Percentiles rank a stretch among this genome's conserved stretches.
phyloP scores from a whole-genome alignment of 2,329 filamentous ascomycete species.

The Penicillium decumbens region DNA sequence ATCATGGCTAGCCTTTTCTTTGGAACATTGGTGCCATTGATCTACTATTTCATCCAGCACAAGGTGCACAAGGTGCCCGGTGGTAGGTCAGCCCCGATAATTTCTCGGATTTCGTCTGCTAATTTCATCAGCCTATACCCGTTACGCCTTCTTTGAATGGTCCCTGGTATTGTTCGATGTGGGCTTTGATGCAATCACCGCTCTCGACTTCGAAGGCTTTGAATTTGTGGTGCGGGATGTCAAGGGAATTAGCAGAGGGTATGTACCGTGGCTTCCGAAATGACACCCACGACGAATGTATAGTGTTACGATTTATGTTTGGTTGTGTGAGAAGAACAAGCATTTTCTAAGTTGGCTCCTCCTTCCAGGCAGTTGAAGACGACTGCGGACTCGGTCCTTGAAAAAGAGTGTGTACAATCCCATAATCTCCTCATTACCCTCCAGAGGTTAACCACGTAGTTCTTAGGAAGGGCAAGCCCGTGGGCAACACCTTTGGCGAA shows the following conservation, averaged over 20 bases:
- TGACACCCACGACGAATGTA: conserved; percentile 58
- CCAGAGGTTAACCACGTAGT: conserved; percentile 24
- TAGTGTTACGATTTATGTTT: conserved; percentile 43
- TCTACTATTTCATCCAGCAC: conserved; percentile 98
- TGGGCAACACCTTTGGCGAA: conserved; percentile 64
- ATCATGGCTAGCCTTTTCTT: conserved; percentile 80
- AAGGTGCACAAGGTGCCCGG: conserved; percentile 92
- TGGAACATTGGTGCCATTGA: conserved; percentile 77
- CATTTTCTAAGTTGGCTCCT: conserved; percentile 32
- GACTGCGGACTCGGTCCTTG: conserved; percentile 48
- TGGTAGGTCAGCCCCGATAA: conserved; percentile 57
- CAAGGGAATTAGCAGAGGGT: conserved; percentile 92
- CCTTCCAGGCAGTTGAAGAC: conserved; percentile 48
- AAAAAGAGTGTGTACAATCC: conserved; percentile 65
- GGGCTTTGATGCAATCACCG: conserved; percentile 90
- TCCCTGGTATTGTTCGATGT: conserved; percentile 90
- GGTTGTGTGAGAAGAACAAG: conserved; percentile 25
- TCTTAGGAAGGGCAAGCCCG: conserved; percentile 68
- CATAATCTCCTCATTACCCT: conserved; percentile 22
- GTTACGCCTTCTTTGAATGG: conserved; percentile 98
- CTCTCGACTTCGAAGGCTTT: conserved; percentile 82
- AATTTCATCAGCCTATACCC: conserved; percentile 74
- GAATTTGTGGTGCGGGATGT: conserved; percentile 85
- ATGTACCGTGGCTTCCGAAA: conserved; percentile 92
- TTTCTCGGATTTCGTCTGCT: neutral